Percentiles rank a stretch among this genome's conserved stretches.
Evolutionary conservation across 202 grass and related monocot species (phyloP).

Genomic region (Musa balbisiana): DNA sequence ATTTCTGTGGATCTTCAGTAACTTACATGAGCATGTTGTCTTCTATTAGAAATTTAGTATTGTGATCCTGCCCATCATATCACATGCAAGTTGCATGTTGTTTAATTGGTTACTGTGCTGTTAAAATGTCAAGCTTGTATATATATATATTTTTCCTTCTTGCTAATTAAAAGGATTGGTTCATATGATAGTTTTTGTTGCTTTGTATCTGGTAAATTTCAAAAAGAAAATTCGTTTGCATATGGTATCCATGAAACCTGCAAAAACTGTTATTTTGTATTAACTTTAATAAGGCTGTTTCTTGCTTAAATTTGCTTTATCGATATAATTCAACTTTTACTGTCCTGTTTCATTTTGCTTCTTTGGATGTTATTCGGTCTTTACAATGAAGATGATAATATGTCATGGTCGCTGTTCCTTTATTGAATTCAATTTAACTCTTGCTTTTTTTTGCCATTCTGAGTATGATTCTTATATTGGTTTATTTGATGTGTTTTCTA

Average conservation of each 20-base stretch:
- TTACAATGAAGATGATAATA: background rate
- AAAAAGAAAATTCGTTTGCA: background rate
- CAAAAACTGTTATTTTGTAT: background rate
- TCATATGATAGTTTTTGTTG: background rate
- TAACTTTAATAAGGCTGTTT: background rate
- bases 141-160: background rate
- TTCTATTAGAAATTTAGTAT: background rate
- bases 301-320: background rate
- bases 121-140: background rate
- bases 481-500: slow-evolving; percentile 34
- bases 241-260: background rate
- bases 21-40: background rate
- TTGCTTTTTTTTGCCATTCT: slow-evolving; percentile 15
- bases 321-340: background rate
- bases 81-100: background rate
- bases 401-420: background rate
- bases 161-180: background rate
- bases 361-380: background rate
- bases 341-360: background rate
- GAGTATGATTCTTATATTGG: slow-evolving; percentile 22
- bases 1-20: background rate
- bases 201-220: background rate
- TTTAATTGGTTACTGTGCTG: background rate
- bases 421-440: slow-evolving; percentile 13
- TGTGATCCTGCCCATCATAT: background rate